Base-by-base conservation (phyloP, 2,329 filamentous ascomycete genomes). In the Exophiala oligosperma region DNA sequence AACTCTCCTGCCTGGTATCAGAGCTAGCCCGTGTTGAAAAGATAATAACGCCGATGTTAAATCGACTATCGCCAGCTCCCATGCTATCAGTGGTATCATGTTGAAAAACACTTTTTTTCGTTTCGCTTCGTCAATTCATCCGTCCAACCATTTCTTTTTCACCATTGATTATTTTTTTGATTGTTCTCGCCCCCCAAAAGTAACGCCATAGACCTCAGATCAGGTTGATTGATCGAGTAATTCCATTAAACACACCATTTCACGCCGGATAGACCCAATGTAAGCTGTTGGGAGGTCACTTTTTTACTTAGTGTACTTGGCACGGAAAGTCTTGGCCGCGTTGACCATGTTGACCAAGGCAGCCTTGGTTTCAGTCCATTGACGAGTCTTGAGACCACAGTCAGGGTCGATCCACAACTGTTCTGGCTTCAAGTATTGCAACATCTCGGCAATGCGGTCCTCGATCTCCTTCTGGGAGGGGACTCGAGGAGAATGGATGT, bases 391-490 rank as follows among this genome's bases (percentile, higher is more conserved):
- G 61, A 99, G 87, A 83, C 94, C 94, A 75, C 94, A 99, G 83
- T 99, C 94, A 69, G 94, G 94, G 84, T 99, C 93, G 81, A 97
- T 91, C 94, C 94, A 99, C 76, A 99, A 91, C 86, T 99, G 94
- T 73, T 97, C 92, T 60, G 92, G 92, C 85, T 92, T 93, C 79
- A 97, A 90, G 85, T 91, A 92, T 80, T 90, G 84, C 67, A 99
- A 87, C 94, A 97, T 97, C 89, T 99, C 94, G 76, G 90, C 87
- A 77, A 99, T 90, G 74, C 94, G 90, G 81, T 92, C 89, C 86
- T 91, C 93, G 84, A 99, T 96, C 87, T 99, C 94, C 82, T 96
- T 85, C 87, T 97, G 90, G 75, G 87, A 89, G 73, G 94, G 94
- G 62, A 99, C 86, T 90, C 94, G 93, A 68, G 94, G 94, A 67